A percentile compares a stretch with the other conserved stretches of the same genome.
Evolutionary conservation across 441 rosid genomes (phyloP).

Genomic region (Melastoma candidum): DNA sequence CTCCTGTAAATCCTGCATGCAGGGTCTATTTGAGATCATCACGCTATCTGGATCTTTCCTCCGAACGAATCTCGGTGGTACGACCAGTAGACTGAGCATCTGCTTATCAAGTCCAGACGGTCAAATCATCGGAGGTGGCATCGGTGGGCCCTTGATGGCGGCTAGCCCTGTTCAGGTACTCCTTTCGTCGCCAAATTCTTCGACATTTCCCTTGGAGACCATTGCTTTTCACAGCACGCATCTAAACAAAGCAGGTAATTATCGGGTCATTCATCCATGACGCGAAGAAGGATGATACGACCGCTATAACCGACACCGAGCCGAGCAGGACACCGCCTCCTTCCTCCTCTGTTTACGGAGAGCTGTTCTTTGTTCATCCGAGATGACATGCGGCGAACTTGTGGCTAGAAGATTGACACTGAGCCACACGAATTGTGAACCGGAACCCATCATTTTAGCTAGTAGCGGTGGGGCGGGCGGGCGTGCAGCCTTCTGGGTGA

Average conservation of each 20-base stretch:
- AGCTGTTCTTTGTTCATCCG: too few species aligned
- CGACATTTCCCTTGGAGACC: slow-evolving; percentile 9
- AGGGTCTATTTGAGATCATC: slow-evolving; percentile 88
- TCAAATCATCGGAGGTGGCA: slow-evolving; percentile 79
- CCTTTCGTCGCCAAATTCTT: neutral
- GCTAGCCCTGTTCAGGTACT: slow-evolving; percentile 92
- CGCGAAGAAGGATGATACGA: slow-evolving; percentile 32
- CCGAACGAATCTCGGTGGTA: slow-evolving; percentile 61
- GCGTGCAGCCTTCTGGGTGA: too few species aligned
- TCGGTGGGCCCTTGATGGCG: slow-evolving; percentile 74
- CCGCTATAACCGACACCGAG: too few species aligned
- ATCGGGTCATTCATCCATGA: slow-evolving; percentile 73
- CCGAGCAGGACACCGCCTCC: too few species aligned
- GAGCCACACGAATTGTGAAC: too few species aligned
- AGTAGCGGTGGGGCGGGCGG: too few species aligned
- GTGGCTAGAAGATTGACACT: too few species aligned
- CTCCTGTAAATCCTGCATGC: slow-evolving; percentile 7
- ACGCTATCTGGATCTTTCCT: slow-evolving; percentile 84
- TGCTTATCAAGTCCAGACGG: slow-evolving; percentile 62
- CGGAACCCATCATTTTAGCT: too few species aligned
- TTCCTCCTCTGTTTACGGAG: too few species aligned
- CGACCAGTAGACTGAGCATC: slow-evolving; percentile 73
- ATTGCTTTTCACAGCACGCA: neutral
- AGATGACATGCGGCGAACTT: too few species aligned
- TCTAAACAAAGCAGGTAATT: slow-evolving; percentile 44